These are phyloP conservation scores for Coemansia sp. DNA, from an alignment of 192 early-diverging fungal species.

Conservation along the genomic window DNA sequence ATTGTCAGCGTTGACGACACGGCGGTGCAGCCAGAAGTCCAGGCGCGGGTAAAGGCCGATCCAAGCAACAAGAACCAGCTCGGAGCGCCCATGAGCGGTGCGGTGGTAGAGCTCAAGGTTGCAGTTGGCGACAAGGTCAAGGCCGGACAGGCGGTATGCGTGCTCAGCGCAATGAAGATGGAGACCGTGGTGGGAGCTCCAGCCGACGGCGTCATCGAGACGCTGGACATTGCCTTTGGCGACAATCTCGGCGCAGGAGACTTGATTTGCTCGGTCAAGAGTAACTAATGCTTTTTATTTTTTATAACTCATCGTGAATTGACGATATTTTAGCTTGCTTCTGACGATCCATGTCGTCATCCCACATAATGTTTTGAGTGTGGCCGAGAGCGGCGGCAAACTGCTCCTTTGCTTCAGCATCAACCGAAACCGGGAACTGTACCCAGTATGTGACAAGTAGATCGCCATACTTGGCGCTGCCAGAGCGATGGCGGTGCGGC, in stretches of 20 bases:
- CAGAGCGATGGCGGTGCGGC: constrained; percentile 56
- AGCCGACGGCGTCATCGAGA: constrained; percentile 70
- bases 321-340: constrained; percentile 1
- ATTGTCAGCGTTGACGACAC: constrained; percentile 70
- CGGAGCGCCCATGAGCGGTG: constrained; percentile 94
- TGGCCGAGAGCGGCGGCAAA: constrained; percentile 15
- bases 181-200: constrained; percentile 89
- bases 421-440: constrained; percentile 62
- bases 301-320: constrained; percentile 41
- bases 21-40: constrained; percentile 59
- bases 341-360: constrained; percentile 12
- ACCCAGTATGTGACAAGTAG: constrained; percentile 89
- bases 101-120: constrained; percentile 88
- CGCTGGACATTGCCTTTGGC: constrained; percentile 66
- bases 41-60: constrained; percentile 75
- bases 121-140: constrained; percentile 79
- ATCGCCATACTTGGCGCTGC: constrained; percentile 49
- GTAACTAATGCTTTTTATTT: constrained; percentile 8
- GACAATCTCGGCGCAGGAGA: constrained; percentile 84
- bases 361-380: constrained; percentile 19
- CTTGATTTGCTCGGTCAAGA: constrained; percentile 59
- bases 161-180: constrained; percentile 98
- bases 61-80: constrained; percentile 74
- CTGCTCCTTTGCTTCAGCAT: constrained; percentile 9
- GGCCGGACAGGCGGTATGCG: constrained; percentile 85